phyloP scores from a whole-genome alignment of 306 rosid genomes.

The Adenanthera pavonina region DNA sequence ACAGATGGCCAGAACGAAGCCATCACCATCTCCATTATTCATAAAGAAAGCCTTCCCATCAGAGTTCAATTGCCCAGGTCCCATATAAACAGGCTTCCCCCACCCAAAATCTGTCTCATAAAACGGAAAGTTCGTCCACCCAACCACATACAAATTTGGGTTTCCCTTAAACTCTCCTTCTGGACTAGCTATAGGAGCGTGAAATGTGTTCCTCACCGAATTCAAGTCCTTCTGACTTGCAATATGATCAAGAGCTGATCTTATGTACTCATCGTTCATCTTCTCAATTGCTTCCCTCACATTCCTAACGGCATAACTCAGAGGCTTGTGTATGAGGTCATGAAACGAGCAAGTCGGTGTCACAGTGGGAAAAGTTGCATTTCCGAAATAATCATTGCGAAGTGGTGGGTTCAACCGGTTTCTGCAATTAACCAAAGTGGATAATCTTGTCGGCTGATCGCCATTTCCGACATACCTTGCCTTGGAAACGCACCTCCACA shows the following conservation, averaged over 20 bases:
- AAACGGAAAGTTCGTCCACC: slow-evolving; percentile 44
- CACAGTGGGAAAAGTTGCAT: slow-evolving; percentile 43
- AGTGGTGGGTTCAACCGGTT: slow-evolving; percentile 42
- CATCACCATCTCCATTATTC: slow-evolving; percentile 37
- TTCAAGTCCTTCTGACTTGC: slow-evolving; percentile 32
- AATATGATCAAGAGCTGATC: slow-evolving; percentile 49
- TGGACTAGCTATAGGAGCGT: neutral
- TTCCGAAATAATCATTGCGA: slow-evolving; percentile 35
- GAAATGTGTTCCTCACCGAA: slow-evolving; percentile 35
- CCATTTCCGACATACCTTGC: slow-evolving; percentile 18
- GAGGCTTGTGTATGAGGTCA: slow-evolving; percentile 37
- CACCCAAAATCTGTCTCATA: slow-evolving; percentile 42
- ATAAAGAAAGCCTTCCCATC: slow-evolving; percentile 44
- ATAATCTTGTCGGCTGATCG: slow-evolving; percentile 42
- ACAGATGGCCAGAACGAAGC: slow-evolving; percentile 40
- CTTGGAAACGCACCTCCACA: slow-evolving; percentile 51
- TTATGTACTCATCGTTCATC: slow-evolving; percentile 42
- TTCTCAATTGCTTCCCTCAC: slow-evolving; percentile 38
- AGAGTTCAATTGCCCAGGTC: slow-evolving; percentile 32
- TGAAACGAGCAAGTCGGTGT: slow-evolving; percentile 43
- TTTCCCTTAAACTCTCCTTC: slow-evolving; percentile 15
- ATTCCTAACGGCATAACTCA: slow-evolving; percentile 28
- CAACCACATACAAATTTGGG: slow-evolving; percentile 38
- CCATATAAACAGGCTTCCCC: slow-evolving; percentile 42
- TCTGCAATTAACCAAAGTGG: slow-evolving; percentile 43